These are phyloP conservation scores for Euphrasia confusa DNA, from an alignment of 257 asterid species.

Conservation along the genomic window DNA sequence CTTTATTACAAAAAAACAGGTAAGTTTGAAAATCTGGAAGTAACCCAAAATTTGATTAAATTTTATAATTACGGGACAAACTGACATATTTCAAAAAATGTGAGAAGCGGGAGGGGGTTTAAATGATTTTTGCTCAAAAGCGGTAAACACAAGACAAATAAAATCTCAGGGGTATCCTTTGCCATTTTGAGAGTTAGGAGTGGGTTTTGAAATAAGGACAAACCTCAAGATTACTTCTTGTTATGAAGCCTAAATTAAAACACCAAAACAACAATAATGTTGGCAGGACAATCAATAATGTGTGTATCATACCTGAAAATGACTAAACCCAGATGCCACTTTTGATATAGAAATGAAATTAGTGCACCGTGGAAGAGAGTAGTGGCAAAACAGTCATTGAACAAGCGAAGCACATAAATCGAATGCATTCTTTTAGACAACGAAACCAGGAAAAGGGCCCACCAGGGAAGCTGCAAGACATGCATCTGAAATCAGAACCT, in stretches of 20 bases:
- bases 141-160: neutral
- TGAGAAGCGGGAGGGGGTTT: too few relatives aligned
- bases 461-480: conserved; percentile 90
- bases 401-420: conserved; percentile 88
- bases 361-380: conserved; percentile 78
- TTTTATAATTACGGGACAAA: too few relatives aligned
- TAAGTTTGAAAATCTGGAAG: neutral
- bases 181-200: too few relatives aligned
- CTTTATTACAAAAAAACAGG: conserved; percentile 13
- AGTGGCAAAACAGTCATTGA: conserved; percentile 95
- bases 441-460: conserved; percentile 83
- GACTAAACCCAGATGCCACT: conserved; percentile 91
- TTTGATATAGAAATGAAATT: conserved; percentile 65
- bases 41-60: too few relatives aligned
- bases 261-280: conserved; percentile 4
- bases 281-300: conserved; percentile 1
- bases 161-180: too few relatives aligned
- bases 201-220: too few relatives aligned
- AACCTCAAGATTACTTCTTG: too few relatives aligned
- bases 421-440: conserved; percentile 89
- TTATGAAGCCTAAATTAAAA: too few relatives aligned
- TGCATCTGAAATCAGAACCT: conserved; percentile 17
- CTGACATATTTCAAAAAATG: too few relatives aligned
- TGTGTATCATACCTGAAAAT: conserved; percentile 68
- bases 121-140: neutral